phyloP scores from a whole-genome alignment of 768 basidiomycete genomes.

The Tricholoma furcatifolium region DNA sequence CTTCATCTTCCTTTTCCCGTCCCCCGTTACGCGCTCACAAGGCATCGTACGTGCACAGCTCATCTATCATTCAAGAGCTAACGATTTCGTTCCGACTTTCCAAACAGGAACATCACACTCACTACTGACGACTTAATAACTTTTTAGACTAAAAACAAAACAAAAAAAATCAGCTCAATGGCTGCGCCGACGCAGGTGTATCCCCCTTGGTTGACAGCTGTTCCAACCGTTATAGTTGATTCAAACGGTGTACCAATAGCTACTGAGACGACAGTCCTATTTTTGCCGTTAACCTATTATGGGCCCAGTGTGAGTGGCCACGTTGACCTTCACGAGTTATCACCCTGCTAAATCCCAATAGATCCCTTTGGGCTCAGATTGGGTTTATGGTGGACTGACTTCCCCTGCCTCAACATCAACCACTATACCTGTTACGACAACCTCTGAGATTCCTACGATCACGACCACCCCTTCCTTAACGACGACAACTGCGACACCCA shows the following conservation, averaged over 20 bases:
- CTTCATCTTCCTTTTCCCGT: background rate
- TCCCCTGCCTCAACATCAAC: constrained; percentile 48
- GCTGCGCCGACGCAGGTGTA: constrained; percentile 61
- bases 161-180: constrained; percentile 35
- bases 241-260: constrained; percentile 50
- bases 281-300: constrained; percentile 76
- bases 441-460: constrained; percentile 22
- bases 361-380: constrained; percentile 75
- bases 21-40: constrained; percentile 13
- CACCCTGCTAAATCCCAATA: constrained; percentile 21
- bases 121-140: constrained; percentile 39
- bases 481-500: constrained; percentile 29
- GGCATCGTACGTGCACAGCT: background rate
- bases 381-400: constrained; percentile 75
- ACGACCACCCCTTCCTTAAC: constrained; percentile 22
- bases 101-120: constrained; percentile 35
- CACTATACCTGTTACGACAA: constrained; percentile 12
- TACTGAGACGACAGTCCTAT: constrained; percentile 57
- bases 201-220: constrained; percentile 71
- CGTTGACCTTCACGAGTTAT: background rate
- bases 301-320: constrained; percentile 64
- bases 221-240: constrained; percentile 52
- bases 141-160: constrained; percentile 16
- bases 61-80: background rate
- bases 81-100: background rate